Conservation (phyloP, 345 rosid genomes). For the Gynandropsis gynandra region DNA sequence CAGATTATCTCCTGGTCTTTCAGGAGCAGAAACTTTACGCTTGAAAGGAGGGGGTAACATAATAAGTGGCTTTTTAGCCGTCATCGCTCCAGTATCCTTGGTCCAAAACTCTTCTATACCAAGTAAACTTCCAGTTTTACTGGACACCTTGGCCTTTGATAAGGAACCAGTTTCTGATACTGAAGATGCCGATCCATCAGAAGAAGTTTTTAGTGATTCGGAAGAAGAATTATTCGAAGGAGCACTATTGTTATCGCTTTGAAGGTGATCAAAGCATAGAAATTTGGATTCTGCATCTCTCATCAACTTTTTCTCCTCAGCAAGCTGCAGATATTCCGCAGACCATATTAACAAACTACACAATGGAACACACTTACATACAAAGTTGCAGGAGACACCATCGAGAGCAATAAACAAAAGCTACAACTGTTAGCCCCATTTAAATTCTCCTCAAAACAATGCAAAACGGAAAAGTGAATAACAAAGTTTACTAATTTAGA, state of each 20-base stretch:
- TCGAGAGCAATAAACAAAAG: conserved; percentile 13
- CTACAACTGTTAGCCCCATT: background rate
- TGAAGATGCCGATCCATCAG: no score
- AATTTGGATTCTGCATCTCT: conserved; percentile 24
- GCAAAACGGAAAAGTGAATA: background rate
- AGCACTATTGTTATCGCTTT: background rate
- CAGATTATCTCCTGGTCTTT: conserved; percentile 13
- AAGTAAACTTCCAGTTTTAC: conserved; percentile 23
- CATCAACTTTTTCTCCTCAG: conserved; percentile 23
- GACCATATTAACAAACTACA: conserved; percentile 1
- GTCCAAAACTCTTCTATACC: conserved; percentile 29
- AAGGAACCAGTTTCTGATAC: background rate
- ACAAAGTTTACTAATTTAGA: background rate
- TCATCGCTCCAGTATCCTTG: conserved; percentile 8
- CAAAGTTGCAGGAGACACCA: background rate
- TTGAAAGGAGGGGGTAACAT: conserved; percentile 29
- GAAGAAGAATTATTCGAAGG: no score
- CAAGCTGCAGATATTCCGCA: conserved; percentile 21
- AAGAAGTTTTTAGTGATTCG: no score
- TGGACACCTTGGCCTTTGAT: conserved; percentile 17
- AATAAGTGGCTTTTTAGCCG: conserved; percentile 17
- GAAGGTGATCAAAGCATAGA: conserved; percentile 10
- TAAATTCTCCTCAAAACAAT: background rate
- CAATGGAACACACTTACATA: background rate
- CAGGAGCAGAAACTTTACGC: conserved; percentile 19